Percentiles rank a stretch among this genome's conserved stretches.
Conservation (phyloP, 225 moss, liverwort and hornwort species). For the Pseudoscleropodium purum region DNA sequence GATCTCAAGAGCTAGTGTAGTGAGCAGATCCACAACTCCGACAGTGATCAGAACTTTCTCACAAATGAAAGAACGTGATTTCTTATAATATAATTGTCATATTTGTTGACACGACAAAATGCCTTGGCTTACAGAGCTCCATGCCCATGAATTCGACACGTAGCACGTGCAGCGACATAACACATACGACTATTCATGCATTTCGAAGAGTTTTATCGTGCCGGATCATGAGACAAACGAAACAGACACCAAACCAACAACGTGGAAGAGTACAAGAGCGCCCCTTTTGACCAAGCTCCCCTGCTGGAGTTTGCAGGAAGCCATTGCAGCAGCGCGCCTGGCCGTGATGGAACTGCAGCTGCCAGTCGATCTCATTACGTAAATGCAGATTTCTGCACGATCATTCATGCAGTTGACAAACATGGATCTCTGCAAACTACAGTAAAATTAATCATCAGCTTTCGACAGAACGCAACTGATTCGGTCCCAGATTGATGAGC, state of each 20-base stretch:
- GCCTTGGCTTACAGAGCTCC: background rate
- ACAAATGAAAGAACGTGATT: background rate
- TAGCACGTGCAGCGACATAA: background rate
- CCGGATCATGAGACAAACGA: background rate
- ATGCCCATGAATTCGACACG: background rate
- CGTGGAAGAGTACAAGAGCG: background rate
- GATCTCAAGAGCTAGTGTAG: background rate
- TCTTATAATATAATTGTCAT: background rate
- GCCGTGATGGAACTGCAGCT: background rate
- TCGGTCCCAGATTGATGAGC: background rate
- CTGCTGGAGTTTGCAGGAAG: background rate
- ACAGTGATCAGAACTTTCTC: background rate
- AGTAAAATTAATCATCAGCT: background rate
- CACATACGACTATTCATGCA: too few species aligned
- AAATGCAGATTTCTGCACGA: background rate
- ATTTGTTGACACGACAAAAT: too few species aligned
- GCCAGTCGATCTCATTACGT: background rate
- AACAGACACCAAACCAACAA: background rate
- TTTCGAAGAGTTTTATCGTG: background rate
- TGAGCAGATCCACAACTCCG: background rate
- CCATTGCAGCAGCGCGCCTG: background rate
- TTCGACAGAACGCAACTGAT: background rate
- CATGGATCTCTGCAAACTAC: background rate
- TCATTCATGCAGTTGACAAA: background rate
- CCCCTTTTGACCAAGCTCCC: background rate